phyloP scores from a whole-genome alignment of 2,329 filamentous ascomycete genomes.

The Beauveria scarabaeidicola region DNA sequence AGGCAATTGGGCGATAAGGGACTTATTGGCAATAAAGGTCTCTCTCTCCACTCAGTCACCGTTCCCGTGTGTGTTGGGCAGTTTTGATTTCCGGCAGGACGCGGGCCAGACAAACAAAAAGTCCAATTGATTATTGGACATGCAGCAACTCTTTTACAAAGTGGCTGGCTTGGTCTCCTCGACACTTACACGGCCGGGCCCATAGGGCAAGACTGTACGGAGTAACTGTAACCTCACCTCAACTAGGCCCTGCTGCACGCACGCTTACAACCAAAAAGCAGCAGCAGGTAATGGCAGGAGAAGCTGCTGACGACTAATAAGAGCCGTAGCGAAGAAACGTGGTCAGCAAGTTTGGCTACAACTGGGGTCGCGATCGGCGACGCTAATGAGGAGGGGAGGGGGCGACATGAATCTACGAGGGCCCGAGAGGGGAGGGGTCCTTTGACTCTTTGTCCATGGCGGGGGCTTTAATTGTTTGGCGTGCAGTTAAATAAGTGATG shows the following conservation, averaged over 20 bases:
- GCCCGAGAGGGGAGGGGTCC: neutral
- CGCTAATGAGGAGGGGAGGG: neutral
- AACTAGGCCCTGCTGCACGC: neutral
- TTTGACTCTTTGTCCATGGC: no score
- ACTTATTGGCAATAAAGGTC: no score
- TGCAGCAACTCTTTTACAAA: neutral
- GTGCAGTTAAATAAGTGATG: no score
- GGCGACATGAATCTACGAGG: neutral
- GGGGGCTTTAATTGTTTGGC: neutral
- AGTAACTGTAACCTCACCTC: no score
- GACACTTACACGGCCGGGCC: neutral
- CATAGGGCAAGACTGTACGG: neutral
- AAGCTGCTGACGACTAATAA: constrained; percentile 5
- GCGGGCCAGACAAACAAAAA: neutral
- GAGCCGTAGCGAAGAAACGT: neutral
- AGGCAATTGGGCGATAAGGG: neutral
- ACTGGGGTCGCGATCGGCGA: neutral
- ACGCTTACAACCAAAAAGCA: neutral
- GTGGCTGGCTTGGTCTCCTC: neutral
- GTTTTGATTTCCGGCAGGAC: neutral
- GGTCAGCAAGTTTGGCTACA: neutral
- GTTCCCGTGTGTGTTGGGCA: neutral
- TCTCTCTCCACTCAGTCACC: neutral
- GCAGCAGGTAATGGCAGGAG: neutral
- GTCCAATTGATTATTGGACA: neutral